Base-by-base conservation (phyloP, 108 stramenopile genomes). In the Nannochloropsis granulata region DNA sequence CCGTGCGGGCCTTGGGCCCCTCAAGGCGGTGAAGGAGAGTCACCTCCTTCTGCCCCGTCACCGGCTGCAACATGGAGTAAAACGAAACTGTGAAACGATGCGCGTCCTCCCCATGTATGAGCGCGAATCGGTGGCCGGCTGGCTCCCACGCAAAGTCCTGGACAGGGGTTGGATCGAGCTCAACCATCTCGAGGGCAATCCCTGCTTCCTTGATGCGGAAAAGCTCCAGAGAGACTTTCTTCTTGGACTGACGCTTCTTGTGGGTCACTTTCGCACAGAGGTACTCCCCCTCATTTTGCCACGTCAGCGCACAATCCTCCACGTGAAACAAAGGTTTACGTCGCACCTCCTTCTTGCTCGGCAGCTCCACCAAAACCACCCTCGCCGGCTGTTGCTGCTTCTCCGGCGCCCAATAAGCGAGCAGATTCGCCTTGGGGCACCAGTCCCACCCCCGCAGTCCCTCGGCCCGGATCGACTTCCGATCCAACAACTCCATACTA, bases 401-500 rank as follows among this genome's bases (percentile, higher is more conserved):
- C 91, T 97, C 97, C 25, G 96, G 96, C 23, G 95, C 93, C 97
- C 97, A 98, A 90, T 95, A 96, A 14, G 96, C 95, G 79, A 98
- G 87, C 81, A 94, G 85, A 88, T 96, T 97, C 79, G 91, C 91
- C 86, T 93, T 94, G 24, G 97, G 97, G 46, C 92, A 94, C 94
- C 96, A 98, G 83, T 95, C 94, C 86, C 97, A 98, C 84, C 97
- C 97, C 82, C 90, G 88, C 79, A 97, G 93, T 24, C 95, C 96
- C 79, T 96, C 95, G 25, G 95, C 92, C 21, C 91, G 90, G 19
- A 97, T 90, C 2, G 95, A 96, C 24, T 94, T 94, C 82, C 92
- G 93, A 85, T 96, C 96, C 46, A 98, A 91, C 78, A 98, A 92
- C 82, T 91, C 85, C 95, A 97, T 96, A 43, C 90, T 86, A 16